Conservation (phyloP, 768 basidiomycete genomes). For the Pisolithus tinctorius region DNA sequence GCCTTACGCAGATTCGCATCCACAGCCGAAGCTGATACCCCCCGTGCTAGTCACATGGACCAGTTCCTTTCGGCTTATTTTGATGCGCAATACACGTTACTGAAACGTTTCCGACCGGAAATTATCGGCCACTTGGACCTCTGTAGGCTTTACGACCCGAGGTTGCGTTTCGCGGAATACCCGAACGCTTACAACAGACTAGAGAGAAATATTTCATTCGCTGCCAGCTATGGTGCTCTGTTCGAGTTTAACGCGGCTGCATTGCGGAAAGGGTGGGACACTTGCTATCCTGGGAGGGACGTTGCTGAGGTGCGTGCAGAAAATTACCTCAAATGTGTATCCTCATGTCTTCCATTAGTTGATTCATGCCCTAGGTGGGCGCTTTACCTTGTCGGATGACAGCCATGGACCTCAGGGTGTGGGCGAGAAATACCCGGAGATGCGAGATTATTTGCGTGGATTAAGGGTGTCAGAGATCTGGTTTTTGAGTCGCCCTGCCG, state of each 20-base stretch:
- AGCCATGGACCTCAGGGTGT: conserved; percentile 89
- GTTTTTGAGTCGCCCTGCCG: conserved; percentile 41
- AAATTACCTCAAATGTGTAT: conserved; percentile 11
- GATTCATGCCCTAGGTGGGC: conserved; percentile 62
- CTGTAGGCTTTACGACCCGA: conserved; percentile 77
- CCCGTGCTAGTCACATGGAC: conserved; percentile 28
- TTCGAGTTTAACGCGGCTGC: conserved; percentile 94
- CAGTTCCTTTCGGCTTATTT: conserved; percentile 66
- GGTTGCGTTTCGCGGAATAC: conserved; percentile 47
- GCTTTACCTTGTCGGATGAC: conserved; percentile 88
- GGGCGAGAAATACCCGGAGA: conserved; percentile 73
- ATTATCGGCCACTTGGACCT: conserved; percentile 93
- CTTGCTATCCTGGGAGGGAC: conserved; percentile 78
- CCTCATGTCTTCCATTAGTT: conserved; percentile 39
- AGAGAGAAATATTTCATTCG: conserved; percentile 68
- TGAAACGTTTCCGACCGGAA: conserved; percentile 72
- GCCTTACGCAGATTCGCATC: conserved; percentile 42
- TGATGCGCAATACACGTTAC: conserved; percentile 72
- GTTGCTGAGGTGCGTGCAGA: conserved; percentile 55
- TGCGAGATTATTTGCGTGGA: conserved; percentile 56
- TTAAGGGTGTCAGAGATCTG: conserved; percentile 61
- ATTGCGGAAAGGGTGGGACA: conserved; percentile 84
- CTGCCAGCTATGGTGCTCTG: conserved; percentile 76
- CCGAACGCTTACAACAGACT: conserved; percentile 58
- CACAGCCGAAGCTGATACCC: conserved; percentile 16